These are phyloP conservation scores for Phlyctochytrium bullatum DNA, from an alignment of 192 early-diverging fungal species.

Conservation along the genomic window DNA sequence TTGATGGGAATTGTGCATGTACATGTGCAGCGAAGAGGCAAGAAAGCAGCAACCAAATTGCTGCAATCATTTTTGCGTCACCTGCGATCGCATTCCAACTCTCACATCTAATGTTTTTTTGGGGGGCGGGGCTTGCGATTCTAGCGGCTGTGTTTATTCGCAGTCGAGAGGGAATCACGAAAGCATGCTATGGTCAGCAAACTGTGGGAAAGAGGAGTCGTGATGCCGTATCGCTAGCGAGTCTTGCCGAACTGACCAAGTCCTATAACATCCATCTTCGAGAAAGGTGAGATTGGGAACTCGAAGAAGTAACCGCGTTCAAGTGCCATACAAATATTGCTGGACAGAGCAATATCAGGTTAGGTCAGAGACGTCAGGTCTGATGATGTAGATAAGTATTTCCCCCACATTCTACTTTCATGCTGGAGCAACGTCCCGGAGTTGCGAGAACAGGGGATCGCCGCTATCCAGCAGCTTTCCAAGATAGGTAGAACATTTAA, in stretches of 20 bases:
- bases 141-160: too few relatives aligned
- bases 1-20: neutral
- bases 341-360: conserved; percentile 71
- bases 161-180: too few relatives aligned
- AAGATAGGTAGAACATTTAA: conserved; percentile 46
- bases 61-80: too few relatives aligned
- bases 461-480: conserved; percentile 65
- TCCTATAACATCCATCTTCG: neutral
- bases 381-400: conserved; percentile 42
- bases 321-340: conserved; percentile 71
- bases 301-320: neutral
- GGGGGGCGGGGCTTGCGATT: too few relatives aligned
- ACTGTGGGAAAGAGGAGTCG: too few relatives aligned
- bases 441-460: conserved; percentile 54
- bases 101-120: too few relatives aligned
- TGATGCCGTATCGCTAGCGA: neutral
- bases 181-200: too few relatives aligned
- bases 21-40: neutral
- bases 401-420: conserved; percentile 55
- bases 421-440: conserved; percentile 45
- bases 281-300: neutral
- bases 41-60: neutral
- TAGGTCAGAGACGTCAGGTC: conserved; percentile 6
- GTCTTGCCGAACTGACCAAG: neutral
- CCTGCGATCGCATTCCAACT: too few relatives aligned